Conservation (phyloP, 192 early-diverging fungal genomes). For the Backusella morwellensis region DNA sequence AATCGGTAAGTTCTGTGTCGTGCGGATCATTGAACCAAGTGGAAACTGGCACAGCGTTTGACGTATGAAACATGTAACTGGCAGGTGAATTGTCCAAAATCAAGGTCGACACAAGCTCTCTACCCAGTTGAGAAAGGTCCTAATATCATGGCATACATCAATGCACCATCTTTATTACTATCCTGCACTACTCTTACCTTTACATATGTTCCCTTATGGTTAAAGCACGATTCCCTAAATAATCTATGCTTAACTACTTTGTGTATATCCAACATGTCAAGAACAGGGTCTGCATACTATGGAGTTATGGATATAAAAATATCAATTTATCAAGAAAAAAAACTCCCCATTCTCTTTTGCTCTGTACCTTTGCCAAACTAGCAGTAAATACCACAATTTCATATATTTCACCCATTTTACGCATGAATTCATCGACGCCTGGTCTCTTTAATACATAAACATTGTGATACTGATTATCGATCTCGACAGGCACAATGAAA, state of each 20-base stretch:
- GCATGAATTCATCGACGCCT: constrained; percentile 92
- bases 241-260: constrained; percentile 87
- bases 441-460: constrained; percentile 97
- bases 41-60: constrained; percentile 94
- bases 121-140: constrained; percentile 88
- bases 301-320: neutral
- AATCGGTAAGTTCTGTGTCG: constrained; percentile 92
- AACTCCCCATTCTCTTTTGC: too few relatives aligned
- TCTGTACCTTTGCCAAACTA: constrained; percentile 76
- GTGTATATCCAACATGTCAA: constrained; percentile 87
- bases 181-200: constrained; percentile 52
- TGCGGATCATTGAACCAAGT: constrained; percentile 97
- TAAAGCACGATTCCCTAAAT: constrained; percentile 93
- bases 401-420: constrained; percentile 80
- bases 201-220: constrained; percentile 96
- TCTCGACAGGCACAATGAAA: constrained; percentile 90
- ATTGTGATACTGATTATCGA: constrained; percentile 87
- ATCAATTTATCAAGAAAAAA: neutral
- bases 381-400: constrained; percentile 97
- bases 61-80: constrained; percentile 94
- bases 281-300: constrained; percentile 97
- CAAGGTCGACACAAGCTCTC: constrained; percentile 78
- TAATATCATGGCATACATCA: constrained; percentile 17
- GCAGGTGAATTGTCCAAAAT: constrained; percentile 97
- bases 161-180: neutral